Evolutionary conservation across 192 early-diverging fungal species (phyloP).

Genomic region (Backusella morwellensis): DNA sequence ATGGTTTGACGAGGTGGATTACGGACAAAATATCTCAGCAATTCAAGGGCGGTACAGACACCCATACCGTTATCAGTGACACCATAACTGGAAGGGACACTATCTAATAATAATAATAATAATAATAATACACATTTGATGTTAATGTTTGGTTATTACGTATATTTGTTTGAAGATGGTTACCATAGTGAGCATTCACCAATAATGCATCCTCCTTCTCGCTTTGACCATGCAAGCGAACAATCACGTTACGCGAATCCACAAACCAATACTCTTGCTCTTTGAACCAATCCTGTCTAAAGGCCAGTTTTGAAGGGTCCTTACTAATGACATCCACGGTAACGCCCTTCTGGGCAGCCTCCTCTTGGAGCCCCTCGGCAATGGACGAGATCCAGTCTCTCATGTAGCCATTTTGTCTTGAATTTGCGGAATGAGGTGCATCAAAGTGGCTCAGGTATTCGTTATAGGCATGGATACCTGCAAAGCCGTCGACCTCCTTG

Average conservation of each 20-base stretch:
- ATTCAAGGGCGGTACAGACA: conserved; percentile 56
- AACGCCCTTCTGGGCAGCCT: not conserved
- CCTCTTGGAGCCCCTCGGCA: not conserved
- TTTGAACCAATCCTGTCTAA: not conserved
- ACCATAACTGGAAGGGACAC: conserved; percentile 63
- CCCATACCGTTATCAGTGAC: conserved; percentile 70
- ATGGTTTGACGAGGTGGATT: conserved; percentile 59
- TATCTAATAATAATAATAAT: conserved; percentile 39
- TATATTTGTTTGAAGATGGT: not conserved
- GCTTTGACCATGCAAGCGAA: conserved; percentile 9
- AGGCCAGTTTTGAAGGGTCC: not conserved
- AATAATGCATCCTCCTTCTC: conserved; percentile 49
- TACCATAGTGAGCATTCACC: conserved; percentile 66
- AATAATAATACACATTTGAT: not conserved
- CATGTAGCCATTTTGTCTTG: conserved; percentile 6
- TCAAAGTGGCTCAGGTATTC: conserved; percentile 19
- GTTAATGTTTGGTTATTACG: not conserved
- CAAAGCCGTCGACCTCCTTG: conserved; percentile 10
- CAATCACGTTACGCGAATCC: conserved; percentile 21
- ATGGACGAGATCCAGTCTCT: conserved; percentile 14
- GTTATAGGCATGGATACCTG: conserved; percentile 34
- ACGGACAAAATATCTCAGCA: conserved; percentile 53
- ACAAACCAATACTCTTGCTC: conserved; percentile 17
- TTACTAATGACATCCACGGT: conserved; percentile 14
- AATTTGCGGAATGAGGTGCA: conserved; percentile 26